Base-by-base conservation (phyloP, 192 early-diverging fungal genomes). In the Allomyces javanicus region DNA sequence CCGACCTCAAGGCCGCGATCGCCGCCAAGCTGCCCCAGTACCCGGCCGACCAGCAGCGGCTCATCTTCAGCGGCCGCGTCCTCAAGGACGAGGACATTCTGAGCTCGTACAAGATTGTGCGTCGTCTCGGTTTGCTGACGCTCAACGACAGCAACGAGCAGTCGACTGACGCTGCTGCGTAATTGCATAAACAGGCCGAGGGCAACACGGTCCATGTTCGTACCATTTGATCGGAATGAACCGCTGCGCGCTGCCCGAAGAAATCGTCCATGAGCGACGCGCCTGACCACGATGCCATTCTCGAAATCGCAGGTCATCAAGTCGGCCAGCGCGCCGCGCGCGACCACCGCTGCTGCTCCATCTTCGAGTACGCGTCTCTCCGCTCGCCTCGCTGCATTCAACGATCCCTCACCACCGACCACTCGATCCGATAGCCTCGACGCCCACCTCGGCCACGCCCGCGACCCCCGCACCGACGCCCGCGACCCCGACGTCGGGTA, bases 11-110 rank as follows among this genome's bases (percentile, higher is more conserved):
- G 73, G 70, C 77, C 19, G 80, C 83, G 62, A 87, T 96, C 66
- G 81, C 86, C 12, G 75, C 76, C 25, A 67, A 78, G 61, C 63
- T 80, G 14, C 77, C 78, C 17, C 77, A 86, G 61, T 84, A 85
- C 9, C 82, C 87, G 4, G 80, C 78, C 21, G 80, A 79, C 17
- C 72, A 79, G 44, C 94, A 91, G 73, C 80, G 94, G 22, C 81
- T 98, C 61, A 98, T 98, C 68, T 98, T 86, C 72, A 85, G 93
- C 43, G 96, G 96, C 11, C 79, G 85, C 45, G 92, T 98, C 61
- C 83, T 98, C 62, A 98, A 98, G 75, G 93, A 98, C 72, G 79
- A 71, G 14, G 92, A 95, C 43, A 83, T 74, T 3, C 73, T 98
- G 24, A 69, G 73, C 2, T 71, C 71, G 10, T 94, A 93, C 77